These are phyloP conservation scores for Cladophialophora bantiana DNA, from an alignment of 2,329 filamentous ascomycete genomes.

Conservation along the genomic window DNA sequence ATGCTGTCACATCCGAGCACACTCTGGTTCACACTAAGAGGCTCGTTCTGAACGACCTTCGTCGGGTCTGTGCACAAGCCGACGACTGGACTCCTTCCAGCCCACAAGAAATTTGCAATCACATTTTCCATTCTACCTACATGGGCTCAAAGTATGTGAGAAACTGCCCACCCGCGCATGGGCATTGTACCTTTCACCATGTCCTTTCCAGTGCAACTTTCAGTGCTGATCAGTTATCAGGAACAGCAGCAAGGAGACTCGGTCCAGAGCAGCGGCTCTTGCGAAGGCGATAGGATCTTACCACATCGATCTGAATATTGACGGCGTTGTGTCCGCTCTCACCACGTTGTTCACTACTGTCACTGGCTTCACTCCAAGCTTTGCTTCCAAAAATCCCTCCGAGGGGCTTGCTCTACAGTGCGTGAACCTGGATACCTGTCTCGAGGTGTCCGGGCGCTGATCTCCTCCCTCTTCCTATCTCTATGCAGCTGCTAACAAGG, in stretches of 20 bases:
- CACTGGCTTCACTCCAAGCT: not conserved
- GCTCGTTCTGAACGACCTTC: conserved; percentile 42
- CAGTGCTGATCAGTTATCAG: not conserved
- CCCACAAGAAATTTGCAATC: conserved; percentile 63
- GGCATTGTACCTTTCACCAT: not conserved
- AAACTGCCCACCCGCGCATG: not conserved
- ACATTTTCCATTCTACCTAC: conserved; percentile 65
- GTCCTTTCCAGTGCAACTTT: not conserved
- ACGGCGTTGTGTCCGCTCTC: conserved; percentile 61
- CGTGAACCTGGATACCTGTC: not conserved
- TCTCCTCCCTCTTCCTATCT: not conserved
- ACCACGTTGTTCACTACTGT: conserved; percentile 37
- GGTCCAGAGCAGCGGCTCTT: conserved; percentile 69
- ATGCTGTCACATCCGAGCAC: conserved; percentile 42
- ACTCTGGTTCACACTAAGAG: conserved; percentile 9
- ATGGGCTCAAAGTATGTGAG: conserved; percentile 70
- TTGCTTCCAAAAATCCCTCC: not conserved
- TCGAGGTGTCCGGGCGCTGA: not conserved
- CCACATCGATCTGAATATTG: conserved; percentile 77
- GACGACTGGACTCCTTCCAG: conserved; percentile 35
- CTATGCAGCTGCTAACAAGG: not conserved
- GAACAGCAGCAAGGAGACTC: conserved; percentile 68
- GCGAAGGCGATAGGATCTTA: conserved; percentile 58
- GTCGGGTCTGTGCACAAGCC: conserved; percentile 34
- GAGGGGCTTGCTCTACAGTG: conserved; percentile 3